Base-by-base conservation (phyloP, 2,329 filamentous ascomycete species). In the Trichoderma breve region DNA sequence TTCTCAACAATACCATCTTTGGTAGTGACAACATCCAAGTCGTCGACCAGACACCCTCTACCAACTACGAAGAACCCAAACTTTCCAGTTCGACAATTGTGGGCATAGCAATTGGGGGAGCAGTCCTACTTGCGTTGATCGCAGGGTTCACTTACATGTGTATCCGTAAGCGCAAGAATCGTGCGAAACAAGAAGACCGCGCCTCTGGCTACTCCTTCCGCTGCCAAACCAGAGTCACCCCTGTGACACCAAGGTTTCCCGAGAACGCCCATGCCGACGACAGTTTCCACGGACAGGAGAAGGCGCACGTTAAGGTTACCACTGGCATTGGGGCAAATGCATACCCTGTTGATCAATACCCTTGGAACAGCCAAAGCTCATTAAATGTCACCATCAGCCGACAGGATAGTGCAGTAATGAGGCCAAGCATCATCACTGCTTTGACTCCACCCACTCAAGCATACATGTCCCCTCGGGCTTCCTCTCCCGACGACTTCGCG, bases 151-250 rank as follows among this genome's bases (percentile, higher is more conserved):
- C 79, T 55, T 86, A 84, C 73, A 79, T 89, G 67, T 83, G 84
- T 64, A 74, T 80, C 73, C 85, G 85, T 70, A 87, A 83, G 75
- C 83, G 83, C 28, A 80, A 72, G 57, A 85, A 84, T 73, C 80
- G 74, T 71, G 53, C 66, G 53, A 61, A 36, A 14, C 32, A 60
- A 14, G 57, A 67, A 12, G 34, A 32, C 15, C 68, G 69, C n/a
- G 30, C 43, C 30, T 87, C 86, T 0, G 82, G 84, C 5, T 81
- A 88, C 32, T 86, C 84, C 2, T 88, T 88, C 78, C 83, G 83
- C 36, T 88, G 86, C 78, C 84, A 86, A 71, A 83, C 58, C 7
- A 64, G 68, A 30, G 58, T 70, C 24, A 63, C 68, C 5, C 68
- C 68, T 12, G 32, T 70, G 30, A 70, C 53, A 3, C 30, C 28